Evolutionary conservation across 805 yeast species (phyloP), one percentile per base, ranked within the genome.

Genomic region (Ogataea polymorpha): DNA sequence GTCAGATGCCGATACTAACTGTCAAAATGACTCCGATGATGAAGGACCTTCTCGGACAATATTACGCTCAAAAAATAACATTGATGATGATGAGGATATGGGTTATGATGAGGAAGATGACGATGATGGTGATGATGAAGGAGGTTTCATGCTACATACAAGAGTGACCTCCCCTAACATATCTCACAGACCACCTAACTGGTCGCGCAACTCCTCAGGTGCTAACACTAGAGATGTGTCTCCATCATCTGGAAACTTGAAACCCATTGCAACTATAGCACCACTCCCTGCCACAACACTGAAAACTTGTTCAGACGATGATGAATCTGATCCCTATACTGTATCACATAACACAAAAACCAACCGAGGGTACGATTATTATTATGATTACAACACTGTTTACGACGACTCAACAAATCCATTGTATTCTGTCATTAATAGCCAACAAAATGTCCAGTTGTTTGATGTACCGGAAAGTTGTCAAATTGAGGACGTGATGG

Each of bases 251-350:
- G 24, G 30, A 5, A 35, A 31, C 14, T 31, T 23, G 27, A 44
- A 38, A 34, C 48, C 39, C 9, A 52, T 45, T 47, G 74, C 75
- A 32, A 84, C 87, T 9, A 89, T 90, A 48, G 88, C 87, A 26
- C 69, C 79, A 32, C 65, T 91, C 38, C 97, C 98, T 2, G 81
- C 96, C 2, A 89, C 98, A 0, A 80, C 87, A 0, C 73, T 91
- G 41, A 89, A 90, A 58, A 86, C 87, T 6, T 77, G 85, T 4
- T 68, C 75, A 6, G 80, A 75, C 39, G 81, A 76, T 44, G 79
- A 80, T 47, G 83, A 79, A 43, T 82, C 76, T 34, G 82, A 77
- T 42, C 69, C 43, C 36, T 54, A 81, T 56, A 76, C 81, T 1
- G 73, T 82, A 36, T 80, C 88, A 2, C 93, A 85, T 63, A 82